Percentiles rank a stretch among this genome's conserved stretches.
phyloP scores from a whole-genome alignment of 2,329 filamentous ascomycete genomes.

The Aspergillus aculeatinus region DNA sequence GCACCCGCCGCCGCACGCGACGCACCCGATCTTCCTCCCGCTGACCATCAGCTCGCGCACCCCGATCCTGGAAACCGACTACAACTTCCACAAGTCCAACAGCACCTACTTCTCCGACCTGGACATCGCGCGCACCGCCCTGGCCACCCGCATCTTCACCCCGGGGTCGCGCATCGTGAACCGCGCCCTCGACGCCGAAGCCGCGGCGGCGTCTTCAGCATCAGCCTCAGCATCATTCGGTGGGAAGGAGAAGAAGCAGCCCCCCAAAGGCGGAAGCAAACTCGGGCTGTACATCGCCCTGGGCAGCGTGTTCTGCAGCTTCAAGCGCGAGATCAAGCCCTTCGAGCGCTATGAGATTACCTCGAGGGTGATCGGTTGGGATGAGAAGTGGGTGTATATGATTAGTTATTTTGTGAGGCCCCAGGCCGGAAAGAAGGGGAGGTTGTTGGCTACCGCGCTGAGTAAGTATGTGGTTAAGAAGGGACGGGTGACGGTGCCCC shows the following conservation, averaged over 20 bases:
- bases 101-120: slow-evolving; percentile 85
- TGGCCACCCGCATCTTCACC: slow-evolving; percentile 68
- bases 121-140: slow-evolving; percentile 77
- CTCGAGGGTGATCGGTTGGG: slow-evolving; percentile 69
- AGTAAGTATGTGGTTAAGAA: slow-evolving; percentile 83
- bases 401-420: slow-evolving; percentile 68
- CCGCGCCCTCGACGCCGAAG: slow-evolving; percentile 54
- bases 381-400: slow-evolving; percentile 78
- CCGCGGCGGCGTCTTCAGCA: slow-evolving; percentile 24
- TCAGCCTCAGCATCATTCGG: no score
- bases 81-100: slow-evolving; percentile 81
- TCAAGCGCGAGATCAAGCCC: slow-evolving; percentile 70
- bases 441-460: slow-evolving; percentile 68
- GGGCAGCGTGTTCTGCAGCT: slow-evolving; percentile 71
- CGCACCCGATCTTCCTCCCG: slow-evolving; percentile 70
- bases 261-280: slow-evolving; percentile 52
- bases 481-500: slow-evolving; percentile 78
- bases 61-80: slow-evolving; percentile 76
- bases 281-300: slow-evolving; percentile 62
- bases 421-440: slow-evolving; percentile 50
- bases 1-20: slow-evolving; percentile 35
- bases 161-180: slow-evolving; percentile 56
- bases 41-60: slow-evolving; percentile 66
- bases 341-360: slow-evolving; percentile 72
- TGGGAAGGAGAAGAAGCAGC: slow-evolving; percentile 33